Base-by-base conservation (phyloP, 345 rosid species). In the Ceriops decandra region DNA sequence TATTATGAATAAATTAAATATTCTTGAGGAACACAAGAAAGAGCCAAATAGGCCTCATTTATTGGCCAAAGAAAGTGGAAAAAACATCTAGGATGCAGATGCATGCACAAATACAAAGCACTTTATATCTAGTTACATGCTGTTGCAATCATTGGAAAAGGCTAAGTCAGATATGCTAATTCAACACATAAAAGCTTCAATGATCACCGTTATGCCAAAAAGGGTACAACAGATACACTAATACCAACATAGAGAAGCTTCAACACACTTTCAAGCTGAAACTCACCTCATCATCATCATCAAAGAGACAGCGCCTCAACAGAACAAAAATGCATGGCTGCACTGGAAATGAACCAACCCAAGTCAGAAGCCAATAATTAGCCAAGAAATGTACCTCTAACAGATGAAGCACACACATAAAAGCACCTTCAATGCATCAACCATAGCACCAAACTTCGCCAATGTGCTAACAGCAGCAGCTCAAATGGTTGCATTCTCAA, bases 401-500 rank as follows among this genome's bases (percentile, higher is more conserved):
- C 9, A 52, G 11, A 35, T 9, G 52, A 52, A 31, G 54, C 21
- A 60, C 28, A 27, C 63, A 17, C 32, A 38, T 58, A 26, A 63
- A 64, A 42, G 57, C 59, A 90, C 99, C 97, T 90, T 91, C 88
- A 95, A 69, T 53, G 88, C 67, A 74, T 88, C 99, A 60, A 91
- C 92, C 88, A 87, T 78, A 68, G 95, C 91, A 77, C 99, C 99
- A 66, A 95, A 95, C 83, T 90, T 95, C 24, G 96, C 97, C 77
- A 95, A 75, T 62, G 99, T 91, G 83, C 89, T 87, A 58, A 95
- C 98, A 78, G 99, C 98, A 75, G 91, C 86, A 52, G 99, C 98
- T 21, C 98, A 89, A 66, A 91, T 97, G 66, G 98, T 95, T 38
- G 99, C 96, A 78, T 95, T 95, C 81, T 95, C 99, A 69, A 95